phyloP scores from a whole-genome alignment of 306 rosid genomes.

The Quercus parvula region DNA sequence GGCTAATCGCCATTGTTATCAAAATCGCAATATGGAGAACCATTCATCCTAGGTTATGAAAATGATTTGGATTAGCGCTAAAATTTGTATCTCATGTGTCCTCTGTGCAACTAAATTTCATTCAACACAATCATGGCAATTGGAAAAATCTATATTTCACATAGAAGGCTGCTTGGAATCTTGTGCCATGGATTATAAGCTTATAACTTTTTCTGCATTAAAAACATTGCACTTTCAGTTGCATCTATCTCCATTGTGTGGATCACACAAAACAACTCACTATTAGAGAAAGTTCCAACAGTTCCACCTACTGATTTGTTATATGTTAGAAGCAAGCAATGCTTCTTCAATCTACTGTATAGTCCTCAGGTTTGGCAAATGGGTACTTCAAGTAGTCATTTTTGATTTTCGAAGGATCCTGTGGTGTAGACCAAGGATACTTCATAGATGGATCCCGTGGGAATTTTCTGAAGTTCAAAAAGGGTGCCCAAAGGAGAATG shows the following conservation, averaged over 20 bases:
- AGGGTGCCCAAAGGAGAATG: constrained; percentile 87
- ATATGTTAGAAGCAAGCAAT: not conserved
- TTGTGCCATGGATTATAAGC: no score
- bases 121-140: constrained; percentile 4
- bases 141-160: not conserved
- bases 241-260: no score
- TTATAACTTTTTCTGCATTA: no score
- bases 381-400: constrained; percentile 60
- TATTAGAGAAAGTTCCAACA: constrained; percentile 4
- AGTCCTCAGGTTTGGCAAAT: constrained; percentile 72
- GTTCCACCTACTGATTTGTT: constrained; percentile 4
- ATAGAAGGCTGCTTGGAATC: no score
- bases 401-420: constrained; percentile 57
- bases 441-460: constrained; percentile 81
- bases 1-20: no score
- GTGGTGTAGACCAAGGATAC: constrained; percentile 84
- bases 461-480: constrained; percentile 87
- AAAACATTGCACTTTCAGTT: no score
- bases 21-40: no score
- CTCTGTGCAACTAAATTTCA: not conserved
- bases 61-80: no score
- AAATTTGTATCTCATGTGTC: not conserved
- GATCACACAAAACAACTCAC: not conserved
- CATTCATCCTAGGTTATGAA: no score
- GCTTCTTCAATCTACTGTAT: constrained; percentile 28